Evolutionary conservation across 23 red algal genomes (phyloP), one percentile per base, ranked within the genome.

Genomic region (Chondrus crispus): DNA sequence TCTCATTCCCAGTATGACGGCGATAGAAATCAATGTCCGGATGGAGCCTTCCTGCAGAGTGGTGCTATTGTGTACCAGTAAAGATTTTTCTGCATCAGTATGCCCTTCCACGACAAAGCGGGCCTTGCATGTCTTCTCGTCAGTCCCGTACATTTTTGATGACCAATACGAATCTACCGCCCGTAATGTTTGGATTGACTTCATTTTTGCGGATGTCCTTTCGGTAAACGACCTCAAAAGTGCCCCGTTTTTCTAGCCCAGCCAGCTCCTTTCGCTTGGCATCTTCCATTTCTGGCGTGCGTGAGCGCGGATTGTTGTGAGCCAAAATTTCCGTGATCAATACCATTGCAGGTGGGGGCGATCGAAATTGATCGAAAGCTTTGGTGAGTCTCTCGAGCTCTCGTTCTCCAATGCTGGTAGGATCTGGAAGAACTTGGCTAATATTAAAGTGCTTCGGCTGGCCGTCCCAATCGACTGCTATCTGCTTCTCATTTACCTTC

Each of bases 111-210:
- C 78, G 30, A 10, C 51, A 83, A 57, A 83, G 32, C 78, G 78
- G 33, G 78, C 78, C 42, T 83, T 83, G 46, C 55, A 83, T 41
- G 41, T 29, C 55, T 83, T 47, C 33, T 83, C 51, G 19, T 50
- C 39, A 52, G 78, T 60, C 26, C 46, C 78, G 32, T 51, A 83
- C 78, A 28, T 83, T 60, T 58, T 83, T 83, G 52, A 83, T 83
- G 29, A 47, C 20, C 24, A 82, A 47, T 55, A 82, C 47, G 48
- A 82, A 73, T 76, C 71, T 26, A 22, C 10, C 36, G 7, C 38
- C 36, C 5, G 6, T 76, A 24, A 76, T 47, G 44, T 7, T 76
- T 28, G 10, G 43, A 33, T 53, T n/a, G n/a, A n/a, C n/a, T n/a
- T n/a, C n/a, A n/a, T n/a, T n/a, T n/a, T n/a, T n/a, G n/a, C n/a